Evolutionary conservation across 1,139 yeast species (phyloP).

Genomic region (Scheffersomyces segobiensis): DNA sequence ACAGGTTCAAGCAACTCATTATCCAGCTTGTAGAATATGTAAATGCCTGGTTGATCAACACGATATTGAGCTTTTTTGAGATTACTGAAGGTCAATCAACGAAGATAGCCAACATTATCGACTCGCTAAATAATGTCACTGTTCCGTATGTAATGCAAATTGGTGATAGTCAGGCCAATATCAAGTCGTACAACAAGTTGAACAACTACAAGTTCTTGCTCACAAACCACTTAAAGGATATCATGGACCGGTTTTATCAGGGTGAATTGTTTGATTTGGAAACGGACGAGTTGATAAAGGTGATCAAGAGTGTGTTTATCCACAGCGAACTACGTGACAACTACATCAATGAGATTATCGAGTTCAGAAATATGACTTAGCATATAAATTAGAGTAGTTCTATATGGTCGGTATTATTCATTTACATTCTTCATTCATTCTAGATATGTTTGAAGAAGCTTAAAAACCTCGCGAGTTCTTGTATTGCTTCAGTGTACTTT

Average conservation of each 20-base stretch:
- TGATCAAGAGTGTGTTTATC: constrained; percentile 64
- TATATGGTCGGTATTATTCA: not conserved
- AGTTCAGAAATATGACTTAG: constrained; percentile 29
- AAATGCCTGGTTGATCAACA: constrained; percentile 29
- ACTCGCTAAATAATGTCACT: constrained; percentile 16
- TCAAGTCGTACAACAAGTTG: constrained; percentile 41
- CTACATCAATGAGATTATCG: constrained; percentile 61
- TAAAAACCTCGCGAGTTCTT: not conserved
- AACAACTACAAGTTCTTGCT: constrained; percentile 48
- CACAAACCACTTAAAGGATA: constrained; percentile 61
- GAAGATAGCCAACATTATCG: constrained; percentile 30
- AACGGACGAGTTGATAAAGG: constrained; percentile 61
- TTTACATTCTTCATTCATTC: not conserved
- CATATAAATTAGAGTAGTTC: not conserved
- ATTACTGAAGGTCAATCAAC: constrained; percentile 40
- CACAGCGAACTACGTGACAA: constrained; percentile 66
- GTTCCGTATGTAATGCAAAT: constrained; percentile 16
- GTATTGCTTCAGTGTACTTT: not conserved
- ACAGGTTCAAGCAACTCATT: constrained; percentile 28
- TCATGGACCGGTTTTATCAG: constrained; percentile 67
- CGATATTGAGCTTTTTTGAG: constrained; percentile 29
- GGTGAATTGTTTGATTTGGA: constrained; percentile 74
- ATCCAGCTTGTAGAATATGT: constrained; percentile 30
- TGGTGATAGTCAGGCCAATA: constrained; percentile 9
- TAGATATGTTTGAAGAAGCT: not conserved